Percentiles rank a stretch among this genome's conserved stretches.
Evolutionary conservation across 2,329 filamentous ascomycete genomes (phyloP).

Genomic region (Fusarium longipes): DNA sequence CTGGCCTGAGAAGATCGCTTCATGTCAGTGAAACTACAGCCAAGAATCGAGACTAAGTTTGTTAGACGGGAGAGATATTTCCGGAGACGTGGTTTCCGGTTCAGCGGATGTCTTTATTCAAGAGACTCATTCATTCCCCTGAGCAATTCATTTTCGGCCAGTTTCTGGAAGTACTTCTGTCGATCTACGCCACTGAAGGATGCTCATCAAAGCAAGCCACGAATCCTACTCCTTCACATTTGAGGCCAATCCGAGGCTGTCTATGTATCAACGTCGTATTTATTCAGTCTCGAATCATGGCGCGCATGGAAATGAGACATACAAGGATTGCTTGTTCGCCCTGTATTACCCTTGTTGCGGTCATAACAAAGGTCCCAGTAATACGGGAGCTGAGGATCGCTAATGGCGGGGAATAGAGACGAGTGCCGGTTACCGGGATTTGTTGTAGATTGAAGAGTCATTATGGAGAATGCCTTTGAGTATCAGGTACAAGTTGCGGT

Average conservation of each 20-base stretch:
- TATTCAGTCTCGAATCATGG: not conserved
- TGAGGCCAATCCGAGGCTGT: not conserved
- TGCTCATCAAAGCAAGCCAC: not conserved
- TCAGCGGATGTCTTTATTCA: not conserved
- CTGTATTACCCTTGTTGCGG: not conserved
- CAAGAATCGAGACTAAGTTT: not conserved
- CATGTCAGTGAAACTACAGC: not conserved
- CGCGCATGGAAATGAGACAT: constrained; percentile 4
- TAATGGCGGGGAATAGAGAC: not conserved
- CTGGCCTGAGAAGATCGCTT: not conserved
- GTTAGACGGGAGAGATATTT: not conserved
- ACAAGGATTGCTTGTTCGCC: not conserved
- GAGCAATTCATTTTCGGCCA: not conserved
- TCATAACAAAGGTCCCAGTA: not conserved
- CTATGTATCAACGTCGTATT: not conserved
- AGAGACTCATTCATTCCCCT: not conserved
- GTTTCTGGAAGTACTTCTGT: not conserved
- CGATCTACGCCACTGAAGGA: not conserved
- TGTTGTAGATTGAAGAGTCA: not conserved
- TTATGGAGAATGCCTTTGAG: not conserved
- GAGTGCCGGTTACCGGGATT: not conserved
- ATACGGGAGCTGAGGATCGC: not conserved
- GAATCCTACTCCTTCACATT: not conserved
- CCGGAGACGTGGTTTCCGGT: constrained; percentile 8
- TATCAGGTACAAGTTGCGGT: not conserved